These are phyloP conservation scores for Mariannaea elegans DNA, from an alignment of 2,329 filamentous ascomycete species.

Conservation along the genomic window DNA sequence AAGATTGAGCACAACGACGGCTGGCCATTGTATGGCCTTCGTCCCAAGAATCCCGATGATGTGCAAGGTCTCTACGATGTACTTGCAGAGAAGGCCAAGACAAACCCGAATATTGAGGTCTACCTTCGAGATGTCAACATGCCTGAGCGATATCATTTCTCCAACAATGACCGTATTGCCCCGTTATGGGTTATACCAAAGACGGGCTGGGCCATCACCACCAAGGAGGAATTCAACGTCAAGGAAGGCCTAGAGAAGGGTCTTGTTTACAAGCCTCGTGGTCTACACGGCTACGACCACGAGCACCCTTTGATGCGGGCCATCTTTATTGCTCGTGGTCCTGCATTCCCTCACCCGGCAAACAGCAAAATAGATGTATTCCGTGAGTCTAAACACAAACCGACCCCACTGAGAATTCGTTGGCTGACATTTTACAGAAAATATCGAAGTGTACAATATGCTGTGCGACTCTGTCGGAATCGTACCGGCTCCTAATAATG, in stretches of 20 bases:
- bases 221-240: conserved; percentile 80
- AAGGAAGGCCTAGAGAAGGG: conserved; percentile 69
- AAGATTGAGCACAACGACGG: conserved; percentile 88
- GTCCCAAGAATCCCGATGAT: conserved; percentile 76
- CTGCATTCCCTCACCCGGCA: conserved; percentile 86
- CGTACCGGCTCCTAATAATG: conserved; percentile 81
- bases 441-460: conserved; percentile 94
- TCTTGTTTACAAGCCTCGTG: conserved; percentile 78
- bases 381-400: conserved; percentile 67
- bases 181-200: conserved; percentile 95
- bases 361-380: conserved; percentile 84
- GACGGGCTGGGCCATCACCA: conserved; percentile 91
- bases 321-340: conserved; percentile 91
- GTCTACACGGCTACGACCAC: conserved; percentile 94
- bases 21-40: conserved; percentile 91
- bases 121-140: conserved; percentile 89
- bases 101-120: conserved; percentile 79
- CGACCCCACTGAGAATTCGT: neutral
- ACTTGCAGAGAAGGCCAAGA: conserved; percentile 63
- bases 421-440: conserved; percentile 67
- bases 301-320: conserved; percentile 95
- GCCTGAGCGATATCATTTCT: conserved; percentile 93
- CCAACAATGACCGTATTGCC: conserved; percentile 86
- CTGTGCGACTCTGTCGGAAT: conserved; percentile 88
- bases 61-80: conserved; percentile 73